phyloP scores from a whole-genome alignment of 306 rosid genomes.

The Boehmeria nivea region DNA sequence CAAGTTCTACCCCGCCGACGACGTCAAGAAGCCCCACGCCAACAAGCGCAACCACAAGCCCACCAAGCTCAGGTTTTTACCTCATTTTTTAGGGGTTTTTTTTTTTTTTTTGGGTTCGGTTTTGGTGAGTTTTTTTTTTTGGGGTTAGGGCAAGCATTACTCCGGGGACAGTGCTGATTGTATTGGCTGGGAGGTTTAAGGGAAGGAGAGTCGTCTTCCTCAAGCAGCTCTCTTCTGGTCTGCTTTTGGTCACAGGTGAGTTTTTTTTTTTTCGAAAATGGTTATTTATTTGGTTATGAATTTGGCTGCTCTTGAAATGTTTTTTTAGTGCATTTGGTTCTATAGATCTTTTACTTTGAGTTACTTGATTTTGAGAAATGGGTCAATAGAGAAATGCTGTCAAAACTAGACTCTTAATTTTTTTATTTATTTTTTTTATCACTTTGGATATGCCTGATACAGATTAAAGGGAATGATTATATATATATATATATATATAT shows the following conservation, averaged over 20 bases:
- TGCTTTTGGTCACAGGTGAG: constrained; percentile 20
- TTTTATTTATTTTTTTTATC: no score
- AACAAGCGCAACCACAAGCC: constrained; percentile 20
- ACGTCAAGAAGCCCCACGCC: constrained; percentile 14
- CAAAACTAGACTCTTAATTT: no score
- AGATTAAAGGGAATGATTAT: no score
- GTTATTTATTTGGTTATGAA: neutral
- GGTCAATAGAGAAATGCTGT: no score
- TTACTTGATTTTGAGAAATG: no score
- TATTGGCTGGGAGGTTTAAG: constrained; percentile 17
- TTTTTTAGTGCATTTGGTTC: no score
- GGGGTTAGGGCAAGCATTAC: constrained; percentile 13
- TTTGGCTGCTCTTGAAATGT: no score
- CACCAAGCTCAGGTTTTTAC: constrained; percentile 12
- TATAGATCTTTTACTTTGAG: no score
- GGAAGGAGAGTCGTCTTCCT: constrained; percentile 22
- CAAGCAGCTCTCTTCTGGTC: constrained; percentile 21
- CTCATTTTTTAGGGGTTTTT: no score
- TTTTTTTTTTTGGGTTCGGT: neutral
- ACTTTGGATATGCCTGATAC: no score
- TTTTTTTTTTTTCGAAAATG: neutral
- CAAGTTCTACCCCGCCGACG: constrained; percentile 20
- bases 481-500: no score
- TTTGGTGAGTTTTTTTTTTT: neutral
- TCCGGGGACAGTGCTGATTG: constrained; percentile 15